A percentile compares a stretch with the other conserved stretches of the same genome.
These are phyloP conservation scores for Phaffia tasmanica DNA, from an alignment of 768 basidiomycete genomes.

Conservation along the genomic window DNA sequence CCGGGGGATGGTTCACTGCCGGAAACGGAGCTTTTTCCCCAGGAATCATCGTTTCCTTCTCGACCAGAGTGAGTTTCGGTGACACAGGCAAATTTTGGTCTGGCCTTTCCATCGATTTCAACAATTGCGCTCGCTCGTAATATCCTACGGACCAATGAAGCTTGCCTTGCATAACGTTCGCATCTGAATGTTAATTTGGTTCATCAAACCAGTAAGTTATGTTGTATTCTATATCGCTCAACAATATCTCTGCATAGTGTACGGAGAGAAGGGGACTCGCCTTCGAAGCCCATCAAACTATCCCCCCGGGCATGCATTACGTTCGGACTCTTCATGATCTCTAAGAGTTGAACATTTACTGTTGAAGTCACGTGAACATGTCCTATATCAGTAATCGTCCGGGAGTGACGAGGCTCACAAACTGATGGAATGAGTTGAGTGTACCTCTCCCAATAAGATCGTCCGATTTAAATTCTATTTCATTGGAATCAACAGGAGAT, in stretches of 20 bases:
- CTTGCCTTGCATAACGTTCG: background rate
- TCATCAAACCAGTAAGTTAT: too few relatives aligned
- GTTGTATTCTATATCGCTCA: too few relatives aligned
- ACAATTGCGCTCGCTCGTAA: conserved; percentile 48
- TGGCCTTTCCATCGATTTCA: conserved; percentile 43
- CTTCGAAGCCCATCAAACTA: conserved; percentile 46
- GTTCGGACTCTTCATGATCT: conserved; percentile 47
- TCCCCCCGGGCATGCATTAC: conserved; percentile 45
- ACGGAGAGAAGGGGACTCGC: too few relatives aligned
- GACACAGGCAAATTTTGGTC: conserved; percentile 32
- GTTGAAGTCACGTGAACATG: background rate
- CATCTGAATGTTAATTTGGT: conserved; percentile 21
- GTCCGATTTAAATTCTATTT: conserved; percentile 29
- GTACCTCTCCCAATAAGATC: conserved; percentile 43
- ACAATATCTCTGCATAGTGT: too few relatives aligned
- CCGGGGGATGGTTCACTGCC: conserved; percentile 41
- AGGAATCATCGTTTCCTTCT: conserved; percentile 41
- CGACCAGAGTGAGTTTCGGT: conserved; percentile 38
- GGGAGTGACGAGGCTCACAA: too few relatives aligned
- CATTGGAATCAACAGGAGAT: too few relatives aligned
- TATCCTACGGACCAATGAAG: conserved; percentile 44
- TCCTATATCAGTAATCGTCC: too few relatives aligned
- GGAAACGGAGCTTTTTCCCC: conserved; percentile 40
- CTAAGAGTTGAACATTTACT: conserved; percentile 42
- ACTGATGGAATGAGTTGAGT: background rate